phyloP scores from a whole-genome alignment of 2,329 filamentous ascomycete species.

The Myriosclerotinia duriaeana region DNA sequence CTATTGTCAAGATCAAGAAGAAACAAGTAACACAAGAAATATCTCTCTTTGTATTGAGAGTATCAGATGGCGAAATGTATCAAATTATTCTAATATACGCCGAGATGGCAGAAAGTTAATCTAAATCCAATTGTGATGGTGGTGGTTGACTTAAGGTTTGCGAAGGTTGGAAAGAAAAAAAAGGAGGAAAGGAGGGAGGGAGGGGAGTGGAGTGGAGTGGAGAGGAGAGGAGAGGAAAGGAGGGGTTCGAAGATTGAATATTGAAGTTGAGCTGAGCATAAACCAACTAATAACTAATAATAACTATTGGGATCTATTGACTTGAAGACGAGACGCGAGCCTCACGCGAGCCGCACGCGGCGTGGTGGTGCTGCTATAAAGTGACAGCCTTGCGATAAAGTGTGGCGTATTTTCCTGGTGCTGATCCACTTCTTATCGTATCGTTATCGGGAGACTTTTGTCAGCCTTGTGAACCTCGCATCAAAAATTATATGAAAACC shows the following conservation, averaged over 20 bases:
- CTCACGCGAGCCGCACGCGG: not conserved
- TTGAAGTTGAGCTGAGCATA: not conserved
- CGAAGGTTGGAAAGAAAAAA: not conserved
- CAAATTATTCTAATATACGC: not conserved
- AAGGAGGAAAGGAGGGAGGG: not conserved
- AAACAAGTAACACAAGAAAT: not conserved
- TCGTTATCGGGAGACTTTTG: slow-evolving; percentile 9
- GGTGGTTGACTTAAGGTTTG: too few relatives aligned
- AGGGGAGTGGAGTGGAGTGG: not conserved
- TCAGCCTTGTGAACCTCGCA: not conserved
- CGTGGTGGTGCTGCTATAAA: not conserved
- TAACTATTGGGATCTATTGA: not conserved
- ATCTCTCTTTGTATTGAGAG: not conserved
- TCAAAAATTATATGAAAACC: too few relatives aligned
- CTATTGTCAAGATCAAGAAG: not conserved
- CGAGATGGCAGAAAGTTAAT: not conserved
- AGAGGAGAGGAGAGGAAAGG: too few relatives aligned
- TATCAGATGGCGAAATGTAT: not conserved
- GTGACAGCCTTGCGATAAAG: not conserved
- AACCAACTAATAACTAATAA: too few relatives aligned
- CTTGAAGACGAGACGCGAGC: slow-evolving; percentile 6
- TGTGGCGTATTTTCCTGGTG: not conserved
- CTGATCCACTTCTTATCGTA: slow-evolving; percentile 16
- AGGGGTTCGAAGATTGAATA: not conserved
- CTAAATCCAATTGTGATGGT: too few relatives aligned